Evolutionary conservation across 2,329 filamentous ascomycete genomes (phyloP).

Genomic region (Botryotinia globosa): DNA sequence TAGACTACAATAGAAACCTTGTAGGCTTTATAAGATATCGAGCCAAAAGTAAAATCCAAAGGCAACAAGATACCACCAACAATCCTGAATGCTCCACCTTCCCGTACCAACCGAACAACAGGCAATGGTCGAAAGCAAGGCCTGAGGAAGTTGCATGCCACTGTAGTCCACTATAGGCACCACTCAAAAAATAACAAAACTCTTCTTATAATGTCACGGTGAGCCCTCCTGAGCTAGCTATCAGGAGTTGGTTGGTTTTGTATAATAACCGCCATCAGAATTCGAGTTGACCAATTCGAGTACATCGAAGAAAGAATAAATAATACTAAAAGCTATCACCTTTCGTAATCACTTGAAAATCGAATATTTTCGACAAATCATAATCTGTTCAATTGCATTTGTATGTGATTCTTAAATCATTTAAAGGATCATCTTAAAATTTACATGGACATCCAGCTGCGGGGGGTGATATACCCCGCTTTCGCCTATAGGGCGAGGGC

Average conservation of each 20-base stretch:
- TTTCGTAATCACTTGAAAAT: not conserved
- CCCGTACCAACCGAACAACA: too few species aligned
- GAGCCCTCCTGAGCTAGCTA: not conserved
- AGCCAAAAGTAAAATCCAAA: rapidly evolving
- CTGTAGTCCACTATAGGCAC: not conserved
- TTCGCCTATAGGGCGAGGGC: not conserved
- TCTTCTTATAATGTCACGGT: not conserved
- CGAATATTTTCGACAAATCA: rapidly evolving
- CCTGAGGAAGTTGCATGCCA: not conserved
- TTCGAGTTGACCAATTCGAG: too few species aligned
- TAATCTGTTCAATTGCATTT: not conserved
- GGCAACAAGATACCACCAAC: not conserved
- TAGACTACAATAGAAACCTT: not conserved
- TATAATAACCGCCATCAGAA: not conserved
- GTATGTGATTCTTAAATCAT: not conserved
- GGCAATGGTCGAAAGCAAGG: not conserved
- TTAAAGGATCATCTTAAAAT: too few species aligned
- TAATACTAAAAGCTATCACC: too few species aligned
- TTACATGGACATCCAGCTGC: not conserved
- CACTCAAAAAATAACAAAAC: not conserved
- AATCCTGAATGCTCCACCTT: not conserved
- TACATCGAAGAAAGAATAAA: not conserved
- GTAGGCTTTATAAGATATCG: not conserved
- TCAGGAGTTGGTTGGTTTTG: not conserved
- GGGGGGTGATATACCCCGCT: not conserved